These are phyloP conservation scores for Aspergillus sparsus DNA, from an alignment of 495 filamentous ascomycete species.

Conservation along the genomic window DNA sequence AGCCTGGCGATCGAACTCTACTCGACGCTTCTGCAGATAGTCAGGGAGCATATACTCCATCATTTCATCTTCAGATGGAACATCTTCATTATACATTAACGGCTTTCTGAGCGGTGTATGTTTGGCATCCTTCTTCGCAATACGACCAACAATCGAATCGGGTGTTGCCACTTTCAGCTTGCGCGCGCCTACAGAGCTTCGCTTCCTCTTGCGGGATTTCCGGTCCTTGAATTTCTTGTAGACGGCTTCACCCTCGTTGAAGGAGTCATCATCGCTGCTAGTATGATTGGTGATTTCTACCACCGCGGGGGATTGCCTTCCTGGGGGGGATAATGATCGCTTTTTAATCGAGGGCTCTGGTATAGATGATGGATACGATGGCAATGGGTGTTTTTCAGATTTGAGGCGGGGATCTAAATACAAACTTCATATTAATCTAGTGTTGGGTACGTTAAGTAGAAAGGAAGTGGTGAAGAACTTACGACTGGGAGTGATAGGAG, in stretches of 20 bases:
- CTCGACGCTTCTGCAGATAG: constrained; percentile 56
- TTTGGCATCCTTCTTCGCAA: constrained; percentile 27
- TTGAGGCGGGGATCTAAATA: constrained; percentile 1
- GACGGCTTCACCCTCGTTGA: constrained; percentile 51
- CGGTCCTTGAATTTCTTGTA: constrained; percentile 63
- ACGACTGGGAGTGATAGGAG: constrained; percentile 19
- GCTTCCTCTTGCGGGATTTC: constrained; percentile 57
- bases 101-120: constrained; percentile 21
- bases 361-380: neutral
- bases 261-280: constrained; percentile 42
- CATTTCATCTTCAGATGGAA: constrained; percentile 54
- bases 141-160: constrained; percentile 34
- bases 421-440: neutral
- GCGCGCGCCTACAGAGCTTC: constrained; percentile 47
- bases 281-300: constrained; percentile 24
- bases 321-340: constrained; percentile 14
- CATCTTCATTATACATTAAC: constrained; percentile 42
- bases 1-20: constrained; percentile 52
- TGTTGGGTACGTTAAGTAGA: neutral
- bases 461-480: constrained; percentile 5
- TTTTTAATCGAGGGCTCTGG: constrained; percentile 7
- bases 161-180: constrained; percentile 42
- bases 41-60: constrained; percentile 61
- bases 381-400: constrained; percentile 2
- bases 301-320: constrained; percentile 22